Conservation (phyloP, 1,284 basidiomycete genomes). For the Pseudozyma sp. region DNA sequence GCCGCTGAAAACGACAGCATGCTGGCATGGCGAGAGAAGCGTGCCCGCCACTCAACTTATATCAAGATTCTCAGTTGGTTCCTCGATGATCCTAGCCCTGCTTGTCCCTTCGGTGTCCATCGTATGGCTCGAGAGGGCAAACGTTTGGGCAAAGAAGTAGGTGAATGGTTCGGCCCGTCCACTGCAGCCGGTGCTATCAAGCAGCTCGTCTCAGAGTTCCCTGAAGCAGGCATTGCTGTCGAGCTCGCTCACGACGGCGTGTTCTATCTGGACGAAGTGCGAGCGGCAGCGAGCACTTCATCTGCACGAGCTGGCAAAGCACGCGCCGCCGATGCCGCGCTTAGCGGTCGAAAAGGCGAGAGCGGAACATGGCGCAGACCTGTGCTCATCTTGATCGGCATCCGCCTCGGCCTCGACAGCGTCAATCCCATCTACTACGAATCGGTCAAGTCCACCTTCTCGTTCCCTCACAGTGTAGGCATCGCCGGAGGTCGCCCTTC, state of each 20-base stretch:
- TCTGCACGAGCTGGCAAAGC: constrained; percentile 4
- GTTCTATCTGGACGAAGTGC: constrained; percentile 87
- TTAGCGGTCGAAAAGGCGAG: constrained; percentile 8
- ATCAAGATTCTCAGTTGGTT: constrained; percentile 93
- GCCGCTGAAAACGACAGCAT: constrained; percentile 21
- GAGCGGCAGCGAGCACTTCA: constrained; percentile 75
- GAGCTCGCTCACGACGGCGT: constrained; percentile 82
- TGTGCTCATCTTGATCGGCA: constrained; percentile 86
- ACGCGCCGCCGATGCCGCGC: constrained; percentile 2
- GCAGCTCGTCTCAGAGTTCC: constrained; percentile 76
- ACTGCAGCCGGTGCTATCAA: constrained; percentile 95
- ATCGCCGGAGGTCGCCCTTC: constrained; percentile 95
- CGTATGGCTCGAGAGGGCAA: constrained; percentile 95
- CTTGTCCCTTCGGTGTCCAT: constrained; percentile 95
- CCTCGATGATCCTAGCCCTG: constrained; percentile 85
- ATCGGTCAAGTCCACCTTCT: constrained; percentile 88
- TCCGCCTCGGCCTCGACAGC: constrained; percentile 88
- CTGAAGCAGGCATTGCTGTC: constrained; percentile 83
- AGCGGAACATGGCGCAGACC: constrained; percentile 79
- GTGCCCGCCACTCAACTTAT: constrained; percentile 73
- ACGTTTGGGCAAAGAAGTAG: constrained; percentile 92
- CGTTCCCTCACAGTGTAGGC: constrained; percentile 92
- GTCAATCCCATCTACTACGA: constrained; percentile 96
- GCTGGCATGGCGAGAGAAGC: constrained; percentile 19
- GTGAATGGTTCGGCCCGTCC: constrained; percentile 97